Evolutionary conservation across 805 yeast genomes (phyloP), one percentile per base, ranked within the genome.

Genomic region (Candida yuanshanica): DNA sequence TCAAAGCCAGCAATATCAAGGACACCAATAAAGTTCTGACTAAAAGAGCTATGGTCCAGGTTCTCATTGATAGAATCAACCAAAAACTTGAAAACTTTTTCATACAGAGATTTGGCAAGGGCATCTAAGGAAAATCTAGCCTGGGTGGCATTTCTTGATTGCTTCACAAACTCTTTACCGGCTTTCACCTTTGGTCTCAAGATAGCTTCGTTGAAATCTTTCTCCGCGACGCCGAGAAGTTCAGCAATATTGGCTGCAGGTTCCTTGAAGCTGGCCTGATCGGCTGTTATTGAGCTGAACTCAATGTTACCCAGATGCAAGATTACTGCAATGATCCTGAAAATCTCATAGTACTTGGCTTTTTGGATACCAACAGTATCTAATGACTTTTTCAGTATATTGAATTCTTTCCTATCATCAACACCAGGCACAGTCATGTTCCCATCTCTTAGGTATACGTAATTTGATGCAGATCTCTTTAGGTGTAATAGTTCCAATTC

Each of bases 1-100:
- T 93, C 99, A 61, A 93, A 93, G 10, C 99, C 99, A 46, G 95
- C 95, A 53, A 93, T 93, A 79, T 93, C 99, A 53, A 93, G 72
- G 17, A 93, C 95, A 47, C 99, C 99, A 55, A 93, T 93, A 51
- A 82, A 91, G 40, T 77, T 72, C 18, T 66, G 62, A 4, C 69
- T 62, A 41, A 59, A 54, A 4, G 67, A 61, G 7, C 68, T 64
- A 35, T 64, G 72, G 47, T 72, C 74, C 10, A 93, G 72, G 38
- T 77, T 83, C 4, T 69, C 69, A 58, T 93, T 95, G 52, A 93
- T 85, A 40, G 77, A 74, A 41, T 72, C 72, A 11, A 93, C 95
- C 29, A 93, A 72, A 53, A 69, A 78, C 37, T 83, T 83, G 65
- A 93, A 93, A 8, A 89, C 60, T 34, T 82, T 77, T 58, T 93